Percentiles rank a stretch among this genome's conserved stretches.
These are phyloP conservation scores for Rhizopus sp. DNA, from an alignment of 371 early-diverging fungal genomes.

Conservation along the genomic window DNA sequence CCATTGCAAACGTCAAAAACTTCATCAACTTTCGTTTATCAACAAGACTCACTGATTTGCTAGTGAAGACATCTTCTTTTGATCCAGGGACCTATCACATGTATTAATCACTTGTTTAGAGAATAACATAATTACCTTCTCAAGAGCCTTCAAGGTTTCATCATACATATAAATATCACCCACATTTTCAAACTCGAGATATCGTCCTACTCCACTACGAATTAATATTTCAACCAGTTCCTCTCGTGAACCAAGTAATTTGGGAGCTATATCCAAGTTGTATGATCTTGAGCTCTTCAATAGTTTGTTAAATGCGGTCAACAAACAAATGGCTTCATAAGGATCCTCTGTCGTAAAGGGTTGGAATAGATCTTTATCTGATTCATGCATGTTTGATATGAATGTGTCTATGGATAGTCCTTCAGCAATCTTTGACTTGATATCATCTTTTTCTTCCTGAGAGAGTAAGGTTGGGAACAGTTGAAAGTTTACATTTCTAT, in stretches of 20 bases:
- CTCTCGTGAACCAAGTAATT: conserved; percentile 73
- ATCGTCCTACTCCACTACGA: conserved; percentile 79
- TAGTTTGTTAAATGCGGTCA: conserved; percentile 30
- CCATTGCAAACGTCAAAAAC: conserved; percentile 73
- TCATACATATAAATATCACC: conserved; percentile 68
- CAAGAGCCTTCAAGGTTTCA: conserved; percentile 33
- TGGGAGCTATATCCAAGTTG: conserved; percentile 82
- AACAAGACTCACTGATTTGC: conserved; percentile 68
- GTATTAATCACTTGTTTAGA: background rate
- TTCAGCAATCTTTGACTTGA: background rate
- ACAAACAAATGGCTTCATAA: background rate
- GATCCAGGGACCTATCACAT: conserved; percentile 76
- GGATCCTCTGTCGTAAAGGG: background rate
- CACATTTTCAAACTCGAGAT: conserved; percentile 86
- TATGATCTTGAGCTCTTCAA: conserved; percentile 60
- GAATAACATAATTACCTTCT: conserved; percentile 27
- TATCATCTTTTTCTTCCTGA: background rate
- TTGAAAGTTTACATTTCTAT: conserved; percentile 11
- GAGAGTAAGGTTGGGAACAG: background rate
- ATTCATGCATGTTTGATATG: background rate
- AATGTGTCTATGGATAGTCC: conserved; percentile 2
- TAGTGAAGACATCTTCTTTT: conserved; percentile 91
- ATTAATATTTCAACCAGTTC: conserved; percentile 77
- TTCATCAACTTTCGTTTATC: conserved; percentile 92
- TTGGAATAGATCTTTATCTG: conserved; percentile 8